Conservation (phyloP, 352 stramenopile genomes). For the Phytopythium ostracodes region DNA sequence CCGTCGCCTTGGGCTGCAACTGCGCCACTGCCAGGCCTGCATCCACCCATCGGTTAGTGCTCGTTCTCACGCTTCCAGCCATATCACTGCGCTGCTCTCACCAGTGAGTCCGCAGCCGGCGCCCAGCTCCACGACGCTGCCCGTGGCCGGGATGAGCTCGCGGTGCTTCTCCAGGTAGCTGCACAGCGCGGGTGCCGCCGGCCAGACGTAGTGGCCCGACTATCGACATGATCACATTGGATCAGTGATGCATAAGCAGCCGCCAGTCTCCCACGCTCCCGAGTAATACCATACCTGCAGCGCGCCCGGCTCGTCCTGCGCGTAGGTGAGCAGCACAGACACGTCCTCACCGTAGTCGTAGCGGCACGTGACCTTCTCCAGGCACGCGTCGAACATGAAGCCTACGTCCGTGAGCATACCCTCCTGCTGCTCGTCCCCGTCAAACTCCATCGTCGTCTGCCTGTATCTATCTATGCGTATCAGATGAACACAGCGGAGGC, state of each 20-base stretch:
- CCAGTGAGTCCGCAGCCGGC: conserved; percentile 60
- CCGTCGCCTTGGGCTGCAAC: conserved; percentile 44
- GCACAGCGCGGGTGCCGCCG: conserved; percentile 59
- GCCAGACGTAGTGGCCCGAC: conserved; percentile 67
- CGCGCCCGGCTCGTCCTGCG: conserved; percentile 51
- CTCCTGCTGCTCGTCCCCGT: conserved; percentile 22
- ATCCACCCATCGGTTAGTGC: not conserved
- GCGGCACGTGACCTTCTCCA: conserved; percentile 64
- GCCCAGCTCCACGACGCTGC: conserved; percentile 65
- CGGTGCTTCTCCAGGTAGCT: conserved; percentile 50
- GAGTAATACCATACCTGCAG: conserved; percentile 33
- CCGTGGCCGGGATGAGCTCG: conserved; percentile 33
- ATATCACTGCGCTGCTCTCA: conserved; percentile 1
- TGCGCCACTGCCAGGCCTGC: conserved; percentile 51
- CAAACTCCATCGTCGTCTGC: conserved; percentile 25
- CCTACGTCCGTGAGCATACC: conserved; percentile 47
- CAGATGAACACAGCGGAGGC: not conserved
- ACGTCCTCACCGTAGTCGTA: conserved; percentile 60
- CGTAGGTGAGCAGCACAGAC: conserved; percentile 67
- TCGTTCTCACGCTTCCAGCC: too few relatives aligned
- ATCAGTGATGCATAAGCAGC: too few relatives aligned
- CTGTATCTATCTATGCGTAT: not conserved
- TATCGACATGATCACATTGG: too few relatives aligned
- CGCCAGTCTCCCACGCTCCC: too few relatives aligned
- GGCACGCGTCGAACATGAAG: conserved; percentile 63